A percentile compares a stretch with the other conserved stretches of the same genome.
phyloP scores from a whole-genome alignment of 2,329 filamentous ascomycete species.

The Cylindrodendrum hubeiense region DNA sequence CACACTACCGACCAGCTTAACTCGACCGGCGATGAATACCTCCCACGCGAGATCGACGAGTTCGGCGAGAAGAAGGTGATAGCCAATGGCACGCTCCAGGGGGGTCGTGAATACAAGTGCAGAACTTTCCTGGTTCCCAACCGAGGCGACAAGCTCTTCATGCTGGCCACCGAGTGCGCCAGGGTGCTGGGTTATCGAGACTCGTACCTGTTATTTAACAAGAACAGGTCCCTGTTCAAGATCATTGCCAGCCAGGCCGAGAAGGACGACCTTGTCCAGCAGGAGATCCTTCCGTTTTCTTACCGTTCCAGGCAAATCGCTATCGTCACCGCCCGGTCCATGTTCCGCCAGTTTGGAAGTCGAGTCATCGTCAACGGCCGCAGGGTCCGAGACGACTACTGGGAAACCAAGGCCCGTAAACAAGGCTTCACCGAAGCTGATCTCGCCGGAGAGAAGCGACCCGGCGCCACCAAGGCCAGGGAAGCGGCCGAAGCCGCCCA shows the following conservation, averaged over 20 bases:
- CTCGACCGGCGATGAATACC: slow-evolving; percentile 90
- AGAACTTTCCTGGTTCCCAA: slow-evolving; percentile 94
- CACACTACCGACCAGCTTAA: slow-evolving; percentile 97
- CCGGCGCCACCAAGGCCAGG: slow-evolving; percentile 88
- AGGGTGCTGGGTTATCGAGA: slow-evolving; percentile 94
- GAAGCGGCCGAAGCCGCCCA: slow-evolving; percentile 80
- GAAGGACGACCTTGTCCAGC: slow-evolving; percentile 94
- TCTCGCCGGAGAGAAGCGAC: slow-evolving; percentile 93
- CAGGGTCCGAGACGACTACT: slow-evolving; percentile 96
- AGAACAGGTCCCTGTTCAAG: slow-evolving; percentile 96
- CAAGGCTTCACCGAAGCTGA: slow-evolving; percentile 99
- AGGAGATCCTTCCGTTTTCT: slow-evolving; percentile 96
- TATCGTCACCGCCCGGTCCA: slow-evolving; percentile 95
- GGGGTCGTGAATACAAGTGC: slow-evolving; percentile 89
- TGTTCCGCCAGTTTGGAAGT: slow-evolving; percentile 99
- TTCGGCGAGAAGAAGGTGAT: slow-evolving; percentile 95
- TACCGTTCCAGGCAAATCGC: slow-evolving; percentile 99
- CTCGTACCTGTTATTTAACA: slow-evolving; percentile 98
- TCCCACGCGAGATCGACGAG: slow-evolving; percentile 93
- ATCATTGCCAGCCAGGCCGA: slow-evolving; percentile 97
- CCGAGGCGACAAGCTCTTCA: slow-evolving; percentile 93
- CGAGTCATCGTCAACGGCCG: slow-evolving; percentile 91
- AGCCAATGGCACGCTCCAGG: slow-evolving; percentile 82
- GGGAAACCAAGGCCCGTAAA: slow-evolving; percentile 96
- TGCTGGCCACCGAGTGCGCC: slow-evolving; percentile 98